Base-by-base conservation (phyloP, 441 rosid genomes). In the Gossypium aridum region DNA sequence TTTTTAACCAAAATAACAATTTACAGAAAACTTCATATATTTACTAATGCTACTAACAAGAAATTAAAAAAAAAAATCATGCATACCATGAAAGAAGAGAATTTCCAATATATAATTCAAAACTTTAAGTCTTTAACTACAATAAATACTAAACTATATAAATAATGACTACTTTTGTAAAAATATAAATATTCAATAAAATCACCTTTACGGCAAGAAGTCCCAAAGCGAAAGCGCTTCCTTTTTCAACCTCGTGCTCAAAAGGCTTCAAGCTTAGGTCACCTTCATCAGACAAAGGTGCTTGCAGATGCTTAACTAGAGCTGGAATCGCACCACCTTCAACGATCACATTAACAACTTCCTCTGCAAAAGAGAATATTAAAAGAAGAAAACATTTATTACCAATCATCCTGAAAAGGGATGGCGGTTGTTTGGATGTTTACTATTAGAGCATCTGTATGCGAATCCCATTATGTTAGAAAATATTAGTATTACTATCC, bases 191-290 rank as follows among this genome's bases (percentile, higher is more conserved):
- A 7, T 61, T 60, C 39, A 61, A 73, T 45, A 16, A 63, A 59
- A 68, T 59, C 19, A 90, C 99, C 99, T 93, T 96, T 34, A 96
- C 92, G 6, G 99, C 97, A 22, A 96, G 98, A 68, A 93, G 90
- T 57, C 99, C 99, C 51, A 96, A 85, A 13, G 98, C 97, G 72
- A 92, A 96, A 14, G 99, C 97, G 76, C 99, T 89, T 79, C 96
- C 99, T 83, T 96, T 96, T 89, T 96, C 99, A 2, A 93, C 98
- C 80, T 96, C 99, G 12, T 96, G 99, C 78, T 96, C 96, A 60
- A 83, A 93, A 68, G 97, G 98, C 89, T 79, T 92, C 43, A 74
- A 51, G 79, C 72, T 77, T 66, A 77, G 62, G 37, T 86, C 97
- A 45, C 65, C 86, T 67, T 89, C 96, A 28, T 51, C 76, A 10